A percentile compares a stretch with the other conserved stretches of the same genome.
Conservation (phyloP, 1,284 basidiomycete species). For the Marasmius oreades region DNA sequence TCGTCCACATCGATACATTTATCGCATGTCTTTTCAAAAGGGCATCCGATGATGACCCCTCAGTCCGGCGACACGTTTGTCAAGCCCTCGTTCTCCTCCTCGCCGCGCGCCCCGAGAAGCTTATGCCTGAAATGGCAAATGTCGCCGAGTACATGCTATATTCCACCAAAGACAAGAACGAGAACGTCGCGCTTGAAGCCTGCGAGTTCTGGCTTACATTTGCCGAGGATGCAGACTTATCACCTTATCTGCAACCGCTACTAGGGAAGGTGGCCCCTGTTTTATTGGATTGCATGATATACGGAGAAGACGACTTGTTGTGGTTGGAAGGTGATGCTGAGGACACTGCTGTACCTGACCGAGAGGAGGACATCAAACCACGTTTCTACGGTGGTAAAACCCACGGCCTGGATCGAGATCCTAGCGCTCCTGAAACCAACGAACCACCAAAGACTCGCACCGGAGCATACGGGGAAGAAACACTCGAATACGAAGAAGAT, state of each 20-base stretch:
- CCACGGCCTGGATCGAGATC: constrained; percentile 81
- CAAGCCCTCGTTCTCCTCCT: constrained; percentile 93
- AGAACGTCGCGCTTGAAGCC: constrained; percentile 92
- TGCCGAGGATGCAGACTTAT: constrained; percentile 89
- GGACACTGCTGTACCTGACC: constrained; percentile 89
- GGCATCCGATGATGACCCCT: constrained; percentile 90
- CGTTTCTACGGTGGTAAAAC: constrained; percentile 85
- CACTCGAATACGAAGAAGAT: constrained; percentile 75
- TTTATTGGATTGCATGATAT: constrained; percentile 95
- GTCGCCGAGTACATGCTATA: constrained; percentile 99
- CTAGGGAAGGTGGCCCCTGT: constrained; percentile 89
- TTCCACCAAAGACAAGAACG: constrained; percentile 95
- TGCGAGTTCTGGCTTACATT: constrained; percentile 99
- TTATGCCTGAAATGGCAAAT: constrained; percentile 93
- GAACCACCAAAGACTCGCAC: constrained; percentile 49
- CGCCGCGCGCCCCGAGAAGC: constrained; percentile 90
- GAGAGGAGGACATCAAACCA: constrained; percentile 94
- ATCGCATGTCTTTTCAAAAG: constrained; percentile 92
- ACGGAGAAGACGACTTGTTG: constrained; percentile 93
- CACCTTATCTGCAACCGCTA: constrained; percentile 81
- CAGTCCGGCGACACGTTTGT: constrained; percentile 94
- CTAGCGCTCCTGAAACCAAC: constrained; percentile 36
- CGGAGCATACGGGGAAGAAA: constrained; percentile 71
- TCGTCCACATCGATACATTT: constrained; percentile 89
- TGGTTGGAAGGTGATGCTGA: constrained; percentile 94